Conservation (phyloP, 306 rosid genomes). For the Albizia julibrissin region DNA sequence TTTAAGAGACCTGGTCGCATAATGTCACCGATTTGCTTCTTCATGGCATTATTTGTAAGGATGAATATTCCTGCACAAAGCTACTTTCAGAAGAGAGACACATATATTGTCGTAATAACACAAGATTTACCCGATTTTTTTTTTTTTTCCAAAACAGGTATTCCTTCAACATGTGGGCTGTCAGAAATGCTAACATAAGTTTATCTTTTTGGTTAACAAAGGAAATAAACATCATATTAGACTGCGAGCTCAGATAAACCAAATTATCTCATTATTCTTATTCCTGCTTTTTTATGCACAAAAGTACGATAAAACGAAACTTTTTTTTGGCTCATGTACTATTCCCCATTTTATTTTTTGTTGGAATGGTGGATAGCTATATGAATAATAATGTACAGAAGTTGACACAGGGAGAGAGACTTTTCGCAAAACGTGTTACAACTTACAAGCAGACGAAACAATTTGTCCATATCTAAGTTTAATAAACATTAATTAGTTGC, state of each 20-base stretch:
- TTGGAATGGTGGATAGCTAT: neutral
- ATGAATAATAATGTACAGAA: neutral
- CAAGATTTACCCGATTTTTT: neutral
- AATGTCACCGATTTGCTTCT: constrained; percentile 37
- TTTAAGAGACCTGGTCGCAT: constrained; percentile 21
- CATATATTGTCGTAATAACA: neutral
- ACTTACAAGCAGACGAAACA: neutral
- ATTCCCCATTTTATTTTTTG: neutral
- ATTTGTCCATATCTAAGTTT: neutral
- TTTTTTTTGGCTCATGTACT: neutral
- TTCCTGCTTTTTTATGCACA: neutral
- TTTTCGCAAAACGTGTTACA: neutral
- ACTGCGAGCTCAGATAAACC: neutral
- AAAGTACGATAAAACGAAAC: constrained; percentile 1
- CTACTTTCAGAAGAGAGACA: constrained; percentile 2
- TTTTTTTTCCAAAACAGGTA: neutral
- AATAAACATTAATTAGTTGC: neutral
- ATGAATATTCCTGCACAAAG: constrained; percentile 51
- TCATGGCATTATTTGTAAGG: constrained; percentile 36
- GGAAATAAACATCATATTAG: neutral
- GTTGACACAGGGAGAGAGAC: neutral
- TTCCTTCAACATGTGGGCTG: constrained; percentile 18
- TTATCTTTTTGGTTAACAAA: constrained; percentile 13
- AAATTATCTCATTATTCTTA: constrained; percentile 14
- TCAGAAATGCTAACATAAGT: neutral